Conservation (phyloP, 1,284 basidiomycete species). For the Volvariella surrecta region DNA sequence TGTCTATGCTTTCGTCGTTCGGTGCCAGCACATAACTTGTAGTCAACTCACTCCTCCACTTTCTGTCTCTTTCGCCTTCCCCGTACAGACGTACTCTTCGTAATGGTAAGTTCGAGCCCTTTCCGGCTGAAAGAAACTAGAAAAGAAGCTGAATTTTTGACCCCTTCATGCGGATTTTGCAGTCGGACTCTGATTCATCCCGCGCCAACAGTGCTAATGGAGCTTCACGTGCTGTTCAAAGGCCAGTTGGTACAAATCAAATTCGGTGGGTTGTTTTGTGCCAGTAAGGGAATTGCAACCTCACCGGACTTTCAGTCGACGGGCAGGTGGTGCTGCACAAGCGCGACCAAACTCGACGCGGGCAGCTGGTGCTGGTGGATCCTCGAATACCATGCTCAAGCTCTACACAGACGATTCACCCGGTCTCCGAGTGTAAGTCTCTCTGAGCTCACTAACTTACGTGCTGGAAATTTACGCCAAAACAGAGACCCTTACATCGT, state of each 20-base stretch:
- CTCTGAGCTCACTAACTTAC: constrained; percentile 3
- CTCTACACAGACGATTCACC: constrained; percentile 98
- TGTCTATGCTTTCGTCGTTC: background rate
- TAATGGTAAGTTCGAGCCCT: constrained; percentile 20
- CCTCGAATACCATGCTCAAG: constrained; percentile 96
- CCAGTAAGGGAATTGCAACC: background rate
- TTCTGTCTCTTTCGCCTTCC: background rate
- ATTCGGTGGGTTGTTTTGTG: constrained; percentile 49
- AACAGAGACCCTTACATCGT: constrained; percentile 95
- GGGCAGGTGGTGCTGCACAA: constrained; percentile 64
- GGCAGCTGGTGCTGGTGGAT: constrained; percentile 93
- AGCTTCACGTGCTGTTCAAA: constrained; percentile 41
- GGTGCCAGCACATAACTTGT: constrained; percentile 3
- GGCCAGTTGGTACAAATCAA: constrained; percentile 62
- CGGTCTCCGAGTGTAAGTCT: constrained; percentile 88
- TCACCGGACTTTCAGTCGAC: constrained; percentile 46
- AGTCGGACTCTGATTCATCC: constrained; percentile 63
- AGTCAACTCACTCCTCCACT: constrained; percentile 3
- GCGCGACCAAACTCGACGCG: constrained; percentile 83
- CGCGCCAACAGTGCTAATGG: constrained; percentile 33
- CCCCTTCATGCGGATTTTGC: constrained; percentile 1
- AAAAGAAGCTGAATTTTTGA: background rate
- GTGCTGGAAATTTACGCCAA: constrained; percentile 1
- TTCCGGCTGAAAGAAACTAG: background rate
- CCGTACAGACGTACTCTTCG: constrained; percentile 4